phyloP scores from a whole-genome alignment of 495 filamentous ascomycete genomes.

The Usnea hakonensis region DNA sequence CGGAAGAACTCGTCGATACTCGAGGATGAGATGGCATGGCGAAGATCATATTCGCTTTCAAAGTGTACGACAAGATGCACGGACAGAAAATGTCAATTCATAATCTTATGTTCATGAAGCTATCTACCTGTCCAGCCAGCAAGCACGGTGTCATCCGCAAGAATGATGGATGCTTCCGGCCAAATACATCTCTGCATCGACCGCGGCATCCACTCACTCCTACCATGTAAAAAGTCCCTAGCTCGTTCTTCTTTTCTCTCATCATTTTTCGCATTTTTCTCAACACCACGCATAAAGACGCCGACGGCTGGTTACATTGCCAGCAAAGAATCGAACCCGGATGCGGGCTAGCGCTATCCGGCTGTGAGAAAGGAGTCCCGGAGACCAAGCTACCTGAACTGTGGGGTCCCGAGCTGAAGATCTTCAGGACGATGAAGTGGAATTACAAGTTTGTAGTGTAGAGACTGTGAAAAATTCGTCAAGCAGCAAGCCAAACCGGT shows the following conservation, averaged over 20 bases:
- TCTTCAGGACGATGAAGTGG: conserved; percentile 10
- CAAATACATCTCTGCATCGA: conserved; percentile 8
- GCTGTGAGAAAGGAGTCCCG: conserved; percentile 3
- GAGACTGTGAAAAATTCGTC: conserved; percentile 20
- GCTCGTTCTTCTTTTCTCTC: background rate
- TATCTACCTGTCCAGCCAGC: conserved; percentile 10
- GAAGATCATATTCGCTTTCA: background rate
- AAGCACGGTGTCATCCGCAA: background rate
- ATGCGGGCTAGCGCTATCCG: conserved; percentile 16
- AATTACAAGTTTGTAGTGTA: conserved; percentile 19
- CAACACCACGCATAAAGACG: background rate
- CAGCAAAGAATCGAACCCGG: conserved; percentile 10
- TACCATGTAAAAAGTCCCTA: background rate
- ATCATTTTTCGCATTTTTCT: conserved; percentile 2
- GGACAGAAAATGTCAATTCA: background rate
- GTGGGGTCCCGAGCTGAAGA: background rate
- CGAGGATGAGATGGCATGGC: background rate
- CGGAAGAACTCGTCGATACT: too few relatives aligned
- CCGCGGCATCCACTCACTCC: background rate
- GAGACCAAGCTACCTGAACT: background rate
- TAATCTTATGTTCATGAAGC: conserved; percentile 4
- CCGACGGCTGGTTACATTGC: background rate
- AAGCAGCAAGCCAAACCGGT: conserved; percentile 12
- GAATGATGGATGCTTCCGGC: background rate
- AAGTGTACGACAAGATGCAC: background rate